Percentiles rank a stretch among this genome's conserved stretches.
Evolutionary conservation across 371 early-diverging fungal species (phyloP).

Genomic region (Mortierella sp.): DNA sequence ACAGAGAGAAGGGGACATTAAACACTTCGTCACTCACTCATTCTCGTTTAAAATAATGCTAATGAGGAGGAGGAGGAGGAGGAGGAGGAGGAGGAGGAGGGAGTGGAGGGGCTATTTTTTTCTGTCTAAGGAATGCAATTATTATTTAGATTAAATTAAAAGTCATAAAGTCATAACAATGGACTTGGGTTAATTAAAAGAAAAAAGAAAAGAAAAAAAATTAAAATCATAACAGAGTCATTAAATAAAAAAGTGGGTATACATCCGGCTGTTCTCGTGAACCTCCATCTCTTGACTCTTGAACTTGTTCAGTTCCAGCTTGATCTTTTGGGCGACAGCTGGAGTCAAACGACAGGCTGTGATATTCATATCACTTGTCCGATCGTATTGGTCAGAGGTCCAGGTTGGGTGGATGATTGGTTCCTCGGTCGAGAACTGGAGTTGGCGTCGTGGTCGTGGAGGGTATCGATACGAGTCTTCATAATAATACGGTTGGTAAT

Average conservation of each 20-base stretch:
- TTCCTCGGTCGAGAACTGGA: slow-evolving; percentile 64
- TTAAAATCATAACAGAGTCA: too few relatives aligned
- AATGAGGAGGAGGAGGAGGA: too few relatives aligned
- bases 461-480: slow-evolving; percentile 19
- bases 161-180: too few relatives aligned
- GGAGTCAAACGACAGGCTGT: slow-evolving; percentile 76
- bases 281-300: slow-evolving; percentile 82
- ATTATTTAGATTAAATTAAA: too few relatives aligned
- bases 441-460: slow-evolving; percentile 45
- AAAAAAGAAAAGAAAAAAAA: too few relatives aligned
- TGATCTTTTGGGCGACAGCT: slow-evolving; percentile 77
- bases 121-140: too few relatives aligned
- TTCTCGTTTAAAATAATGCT: too few relatives aligned
- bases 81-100: too few relatives aligned
- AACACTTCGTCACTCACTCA: too few relatives aligned
- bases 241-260: slow-evolving; percentile 76
- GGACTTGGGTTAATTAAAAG: too few relatives aligned
- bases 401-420: slow-evolving; percentile 76
- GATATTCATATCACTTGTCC: slow-evolving; percentile 72
- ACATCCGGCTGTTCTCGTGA: slow-evolving; percentile 77
- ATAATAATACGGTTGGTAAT: slow-evolving; percentile 26
- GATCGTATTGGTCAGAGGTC: slow-evolving; percentile 76
- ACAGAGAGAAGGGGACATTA: too few relatives aligned
- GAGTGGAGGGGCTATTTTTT: too few relatives aligned
- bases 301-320: slow-evolving; percentile 82